Evolutionary conservation across 768 basidiomycete species (phyloP), one percentile per base, ranked within the genome.

Genomic region (Boletus rubroflammeus): DNA sequence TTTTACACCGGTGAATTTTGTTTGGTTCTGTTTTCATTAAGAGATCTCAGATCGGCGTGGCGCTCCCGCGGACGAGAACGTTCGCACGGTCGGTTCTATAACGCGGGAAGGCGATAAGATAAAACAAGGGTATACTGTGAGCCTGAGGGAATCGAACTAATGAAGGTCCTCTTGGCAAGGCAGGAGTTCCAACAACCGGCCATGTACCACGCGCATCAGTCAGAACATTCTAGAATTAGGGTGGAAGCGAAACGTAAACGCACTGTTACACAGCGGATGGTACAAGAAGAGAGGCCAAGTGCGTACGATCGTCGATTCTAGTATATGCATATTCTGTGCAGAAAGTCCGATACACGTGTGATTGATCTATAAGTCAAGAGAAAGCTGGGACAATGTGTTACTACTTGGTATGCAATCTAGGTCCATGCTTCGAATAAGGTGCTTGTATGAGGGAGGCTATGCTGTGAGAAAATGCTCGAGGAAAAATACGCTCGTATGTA

Each of bases 201-300:
- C 29, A 35, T 49, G 41, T 52, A 23, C 38, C 49, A 51, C 32
- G 36, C 34, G 39, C 38, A 46, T 23, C 29, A 36, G 34, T 31
- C 34, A 36, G 42, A 44, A 50, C 13, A 28, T 52, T 56, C 55
- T 38, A 21, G 42, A 40, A 49, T 59, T 46, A 46, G 26, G 23
- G 46, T 47, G 39, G 6, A 61, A 52, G n/a, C 44, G 56, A 54
- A 46, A 47, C 23, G 32, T 21, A 46, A 46, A n/a, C n/a, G n/a
- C n/a, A n/a, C n/a, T n/a, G n/a, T n/a, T n/a, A 50, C 55, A 46
- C 38, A 47, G 34, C 9, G 13, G 35, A 23, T 19, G n/a, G 44
- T 63, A 56, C 65, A 64, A 65, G 56, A 66, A 62, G 36, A 9
- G n/a, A n/a, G 38, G 13, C 21, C 49, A 47, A 47, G 44, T 62